Evolutionary conservation across 1,284 basidiomycete genomes (phyloP).

Genomic region (Fomes fomentarius): DNA sequence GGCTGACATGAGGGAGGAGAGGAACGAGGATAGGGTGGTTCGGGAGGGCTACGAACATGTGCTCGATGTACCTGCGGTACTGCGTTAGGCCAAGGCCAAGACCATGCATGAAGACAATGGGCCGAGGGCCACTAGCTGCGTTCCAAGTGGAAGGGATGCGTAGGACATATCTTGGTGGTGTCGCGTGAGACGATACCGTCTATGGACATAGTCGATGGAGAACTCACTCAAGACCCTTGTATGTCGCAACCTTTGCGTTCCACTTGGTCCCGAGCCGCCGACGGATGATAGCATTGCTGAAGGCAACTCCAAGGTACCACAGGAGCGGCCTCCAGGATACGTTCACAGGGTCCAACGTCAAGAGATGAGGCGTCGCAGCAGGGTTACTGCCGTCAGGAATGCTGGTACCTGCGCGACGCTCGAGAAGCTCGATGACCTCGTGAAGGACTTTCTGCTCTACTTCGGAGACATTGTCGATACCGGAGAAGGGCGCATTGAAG

Average conservation of each 20-base stretch:
- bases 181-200: neutral
- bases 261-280: conserved; percentile 48
- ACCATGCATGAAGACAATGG: conserved; percentile 86
- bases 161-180: conserved; percentile 66
- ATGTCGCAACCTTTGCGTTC: conserved; percentile 50
- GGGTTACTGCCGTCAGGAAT: conserved; percentile 69
- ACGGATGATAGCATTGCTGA: conserved; percentile 55
- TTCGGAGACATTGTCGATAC: conserved; percentile 48
- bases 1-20: conserved; percentile 85
- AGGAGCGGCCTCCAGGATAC: conserved; percentile 72
- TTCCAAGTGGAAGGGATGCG: conserved; percentile 73
- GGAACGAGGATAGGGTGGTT: conserved; percentile 80
- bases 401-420: conserved; percentile 72
- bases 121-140: conserved; percentile 54
- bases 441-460: conserved; percentile 55
- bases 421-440: conserved; percentile 62
- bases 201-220: neutral
- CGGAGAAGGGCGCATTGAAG: conserved; percentile 67
- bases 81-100: conserved; percentile 82
- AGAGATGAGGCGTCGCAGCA: conserved; percentile 59
- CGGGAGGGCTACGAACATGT: conserved; percentile 55
- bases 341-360: conserved; percentile 81
- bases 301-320: conserved; percentile 67
- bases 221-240: conserved; percentile 67
- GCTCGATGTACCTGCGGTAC: conserved; percentile 55